Percentiles rank a stretch among this genome's conserved stretches.
Evolutionary conservation across 768 basidiomycete species (phyloP).

Genomic region (Porpolomopsis calyptriformis): DNA sequence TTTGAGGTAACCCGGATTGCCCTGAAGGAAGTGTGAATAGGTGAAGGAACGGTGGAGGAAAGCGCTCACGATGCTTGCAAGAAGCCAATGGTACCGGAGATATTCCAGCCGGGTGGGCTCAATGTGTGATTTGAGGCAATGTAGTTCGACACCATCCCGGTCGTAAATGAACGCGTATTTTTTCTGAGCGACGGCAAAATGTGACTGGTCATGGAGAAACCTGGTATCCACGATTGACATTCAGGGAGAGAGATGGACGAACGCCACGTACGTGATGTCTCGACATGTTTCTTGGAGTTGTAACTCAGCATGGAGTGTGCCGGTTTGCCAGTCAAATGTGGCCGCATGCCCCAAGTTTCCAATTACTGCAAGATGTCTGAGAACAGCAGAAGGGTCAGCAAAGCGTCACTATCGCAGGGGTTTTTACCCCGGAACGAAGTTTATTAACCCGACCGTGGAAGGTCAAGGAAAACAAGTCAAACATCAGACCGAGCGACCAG

Average conservation of each 20-base stretch:
- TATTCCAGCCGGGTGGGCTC: slow-evolving; percentile 88
- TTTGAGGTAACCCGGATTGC: slow-evolving; percentile 84
- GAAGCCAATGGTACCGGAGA: slow-evolving; percentile 90
- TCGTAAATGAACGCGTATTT: slow-evolving; percentile 97
- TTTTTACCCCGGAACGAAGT: too few relatives aligned
- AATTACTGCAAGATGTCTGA: slow-evolving; percentile 76
- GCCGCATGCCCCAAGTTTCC: slow-evolving; percentile 80
- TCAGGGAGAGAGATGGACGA: not conserved
- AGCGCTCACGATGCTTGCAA: slow-evolving; percentile 65
- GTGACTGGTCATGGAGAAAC: slow-evolving; percentile 87
- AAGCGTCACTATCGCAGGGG: too few relatives aligned
- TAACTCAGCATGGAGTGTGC: slow-evolving; percentile 75
- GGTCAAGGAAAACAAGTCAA: too few relatives aligned
- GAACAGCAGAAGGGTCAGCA: not conserved
- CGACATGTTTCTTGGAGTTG: slow-evolving; percentile 84
- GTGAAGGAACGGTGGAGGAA: not conserved
- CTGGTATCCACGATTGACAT: slow-evolving; percentile 26
- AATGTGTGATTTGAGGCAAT: slow-evolving; percentile 71
- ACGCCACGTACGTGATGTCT: slow-evolving; percentile 72
- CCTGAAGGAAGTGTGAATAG: slow-evolving; percentile 29
- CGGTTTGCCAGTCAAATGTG: slow-evolving; percentile 89
- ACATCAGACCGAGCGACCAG: too few relatives aligned
- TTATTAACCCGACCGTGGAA: too few relatives aligned
- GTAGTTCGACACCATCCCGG: slow-evolving; percentile 84
- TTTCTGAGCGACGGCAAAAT: slow-evolving; percentile 92